Evolutionary conservation across 257 asterid genomes (phyloP).

Genomic region (Solanum piurae): DNA sequence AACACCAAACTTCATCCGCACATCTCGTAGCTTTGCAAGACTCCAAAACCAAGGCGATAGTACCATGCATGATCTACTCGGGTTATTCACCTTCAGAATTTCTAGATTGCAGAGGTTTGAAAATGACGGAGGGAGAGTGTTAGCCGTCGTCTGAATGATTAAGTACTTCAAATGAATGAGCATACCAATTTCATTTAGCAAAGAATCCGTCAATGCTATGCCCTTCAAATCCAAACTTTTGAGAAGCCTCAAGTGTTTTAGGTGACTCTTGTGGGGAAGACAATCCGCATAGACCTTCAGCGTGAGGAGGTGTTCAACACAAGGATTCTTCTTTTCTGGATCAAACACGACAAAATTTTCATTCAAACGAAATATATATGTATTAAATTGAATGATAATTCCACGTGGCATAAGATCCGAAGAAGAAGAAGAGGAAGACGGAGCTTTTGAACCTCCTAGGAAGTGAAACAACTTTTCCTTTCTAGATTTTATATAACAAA

Average conservation of each 20-base stretch:
- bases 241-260: too few species aligned
- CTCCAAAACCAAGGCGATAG: not conserved
- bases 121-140: not conserved
- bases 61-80: not conserved
- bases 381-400: fast-evolving
- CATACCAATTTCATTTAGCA: too few species aligned
- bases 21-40: not conserved
- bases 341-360: too few species aligned
- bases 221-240: too few species aligned
- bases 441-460: not conserved
- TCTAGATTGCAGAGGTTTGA: not conserved
- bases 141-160: not conserved
- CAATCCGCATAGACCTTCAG: too few species aligned
- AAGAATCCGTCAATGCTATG: too few species aligned
- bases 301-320: too few species aligned
- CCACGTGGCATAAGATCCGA: too few species aligned
- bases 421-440: not conserved
- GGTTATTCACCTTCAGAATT: not conserved
- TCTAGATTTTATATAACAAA: too few species aligned
- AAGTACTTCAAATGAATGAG: not conserved
- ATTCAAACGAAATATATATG: fast-evolving
- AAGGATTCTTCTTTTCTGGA: too few species aligned
- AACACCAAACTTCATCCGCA: not conserved
- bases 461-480: too few species aligned
- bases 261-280: too few species aligned